Conservation (phyloP, 805 yeast genomes). For the Sungouiozyma ichnusensis region DNA sequence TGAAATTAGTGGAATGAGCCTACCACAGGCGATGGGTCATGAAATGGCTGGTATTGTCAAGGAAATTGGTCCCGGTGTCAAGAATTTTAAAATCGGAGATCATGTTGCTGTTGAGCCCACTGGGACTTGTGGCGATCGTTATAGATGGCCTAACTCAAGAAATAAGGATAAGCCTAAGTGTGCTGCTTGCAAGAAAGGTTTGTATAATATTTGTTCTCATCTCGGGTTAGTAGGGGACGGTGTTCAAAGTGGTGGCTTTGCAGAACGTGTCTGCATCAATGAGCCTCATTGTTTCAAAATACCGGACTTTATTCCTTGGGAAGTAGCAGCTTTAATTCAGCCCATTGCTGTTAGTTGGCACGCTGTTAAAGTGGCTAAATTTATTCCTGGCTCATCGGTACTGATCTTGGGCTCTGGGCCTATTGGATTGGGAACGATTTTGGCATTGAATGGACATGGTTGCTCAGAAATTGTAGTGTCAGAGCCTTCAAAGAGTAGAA, state of each 20-base stretch:
- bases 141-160: slow-evolving; percentile 31
- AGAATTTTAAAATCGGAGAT: slow-evolving; percentile 38
- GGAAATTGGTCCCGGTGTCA: slow-evolving; percentile 38
- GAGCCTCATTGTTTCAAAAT: slow-evolving; percentile 31
- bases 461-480: slow-evolving; percentile 40
- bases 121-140: slow-evolving; percentile 43
- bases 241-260: slow-evolving; percentile 46
- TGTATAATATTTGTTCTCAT: slow-evolving; percentile 42
- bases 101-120: slow-evolving; percentile 56
- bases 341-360: slow-evolving; percentile 52
- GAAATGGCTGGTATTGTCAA: slow-evolving; percentile 40
- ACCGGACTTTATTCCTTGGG: slow-evolving; percentile 36
- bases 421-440: slow-evolving; percentile 48
- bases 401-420: slow-evolving; percentile 55
- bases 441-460: slow-evolving; percentile 48
- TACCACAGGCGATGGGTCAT: slow-evolving; percentile 45
- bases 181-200: slow-evolving; percentile 40
- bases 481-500: slow-evolving; percentile 43
- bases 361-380: slow-evolving; percentile 40
- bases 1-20: slow-evolving; percentile 28
- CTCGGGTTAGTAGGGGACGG: slow-evolving; percentile 47
- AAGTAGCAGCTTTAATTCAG: slow-evolving; percentile 47
- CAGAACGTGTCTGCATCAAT: slow-evolving; percentile 37
- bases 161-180: slow-evolving; percentile 29
- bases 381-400: slow-evolving; percentile 36